phyloP scores from a whole-genome alignment of 169 alveolate genomes.

The Plasmodium malariae region DNA sequence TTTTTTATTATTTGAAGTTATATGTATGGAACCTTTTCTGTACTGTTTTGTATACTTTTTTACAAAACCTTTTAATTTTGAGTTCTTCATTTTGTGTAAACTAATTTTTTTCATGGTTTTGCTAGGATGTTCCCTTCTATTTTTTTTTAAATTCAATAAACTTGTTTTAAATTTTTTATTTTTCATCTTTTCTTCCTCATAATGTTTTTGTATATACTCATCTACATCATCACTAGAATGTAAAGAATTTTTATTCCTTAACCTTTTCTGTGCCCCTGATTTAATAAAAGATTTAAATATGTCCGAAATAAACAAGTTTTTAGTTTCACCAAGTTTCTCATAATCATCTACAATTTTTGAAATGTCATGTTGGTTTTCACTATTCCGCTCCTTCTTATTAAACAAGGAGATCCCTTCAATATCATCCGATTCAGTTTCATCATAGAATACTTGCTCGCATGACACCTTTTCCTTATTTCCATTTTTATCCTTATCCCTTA shows the following conservation, averaged over 20 bases:
- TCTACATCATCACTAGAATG: constrained; percentile 1
- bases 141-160: constrained; percentile 9
- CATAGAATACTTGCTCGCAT: neutral
- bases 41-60: constrained; percentile 31
- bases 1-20: constrained; percentile 39
- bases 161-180: constrained; percentile 1
- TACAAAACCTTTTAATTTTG: constrained; percentile 33
- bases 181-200: neutral
- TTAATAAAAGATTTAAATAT: constrained; percentile 38
- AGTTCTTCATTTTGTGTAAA: constrained; percentile 16
- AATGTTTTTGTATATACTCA: neutral
- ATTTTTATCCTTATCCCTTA: neutral
- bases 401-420: neutral
- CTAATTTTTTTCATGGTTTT: constrained; percentile 51
- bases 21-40: constrained; percentile 21
- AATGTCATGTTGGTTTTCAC: neutral
- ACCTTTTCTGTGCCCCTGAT: constrained; percentile 13
- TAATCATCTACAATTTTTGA: neutral
- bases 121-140: constrained; percentile 3
- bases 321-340: constrained; percentile 17
- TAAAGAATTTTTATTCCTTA: neutral
- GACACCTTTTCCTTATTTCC: neutral
- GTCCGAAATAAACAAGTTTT: constrained; percentile 18
- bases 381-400: neutral
- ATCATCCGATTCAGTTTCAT: neutral